A percentile compares a stretch with the other conserved stretches of the same genome.
Evolutionary conservation across 306 rosid genomes (phyloP).

Genomic region (Quercus cerris): DNA sequence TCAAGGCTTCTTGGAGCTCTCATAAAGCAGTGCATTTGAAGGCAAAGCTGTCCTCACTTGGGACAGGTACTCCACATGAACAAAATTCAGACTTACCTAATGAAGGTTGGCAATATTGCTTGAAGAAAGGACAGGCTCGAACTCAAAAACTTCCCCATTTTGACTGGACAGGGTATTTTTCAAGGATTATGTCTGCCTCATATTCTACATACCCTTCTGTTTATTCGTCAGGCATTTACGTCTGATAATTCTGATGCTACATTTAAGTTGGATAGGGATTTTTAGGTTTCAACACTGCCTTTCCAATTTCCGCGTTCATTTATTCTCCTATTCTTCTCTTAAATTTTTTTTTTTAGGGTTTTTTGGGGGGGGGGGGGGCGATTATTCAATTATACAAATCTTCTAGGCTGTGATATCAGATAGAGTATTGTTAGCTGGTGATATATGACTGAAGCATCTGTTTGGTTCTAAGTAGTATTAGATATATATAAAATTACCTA

Average conservation of each 20-base stretch:
- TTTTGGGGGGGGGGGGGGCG: too few species aligned
- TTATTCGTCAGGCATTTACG: background rate
- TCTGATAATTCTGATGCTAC: conserved; percentile 5
- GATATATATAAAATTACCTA: background rate
- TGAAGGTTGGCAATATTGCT: conserved; percentile 82
- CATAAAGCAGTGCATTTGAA: conserved; percentile 84
- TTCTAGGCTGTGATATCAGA: background rate
- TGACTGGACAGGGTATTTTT: conserved; percentile 91
- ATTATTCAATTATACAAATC: background rate
- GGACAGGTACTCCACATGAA: conserved; percentile 36
- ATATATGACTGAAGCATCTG: background rate
- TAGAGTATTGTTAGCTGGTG: background rate
- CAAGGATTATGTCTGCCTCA: background rate
- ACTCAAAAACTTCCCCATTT: conserved; percentile 77
- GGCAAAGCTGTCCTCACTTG: conserved; percentile 46
- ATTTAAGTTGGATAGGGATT: background rate
- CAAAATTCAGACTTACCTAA: conserved; percentile 37
- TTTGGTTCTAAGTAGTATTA: background rate
- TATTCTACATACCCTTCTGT: conserved; percentile 2
- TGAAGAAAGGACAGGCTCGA: conserved; percentile 79
- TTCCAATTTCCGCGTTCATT: background rate
- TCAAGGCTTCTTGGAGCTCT: conserved; percentile 89
- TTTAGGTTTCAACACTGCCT: background rate
- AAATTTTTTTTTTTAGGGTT: background rate
- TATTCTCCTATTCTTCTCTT: background rate